phyloP scores from a whole-genome alignment of 164 flowering plant genomes.

The Paratinospora sagittata region DNA sequence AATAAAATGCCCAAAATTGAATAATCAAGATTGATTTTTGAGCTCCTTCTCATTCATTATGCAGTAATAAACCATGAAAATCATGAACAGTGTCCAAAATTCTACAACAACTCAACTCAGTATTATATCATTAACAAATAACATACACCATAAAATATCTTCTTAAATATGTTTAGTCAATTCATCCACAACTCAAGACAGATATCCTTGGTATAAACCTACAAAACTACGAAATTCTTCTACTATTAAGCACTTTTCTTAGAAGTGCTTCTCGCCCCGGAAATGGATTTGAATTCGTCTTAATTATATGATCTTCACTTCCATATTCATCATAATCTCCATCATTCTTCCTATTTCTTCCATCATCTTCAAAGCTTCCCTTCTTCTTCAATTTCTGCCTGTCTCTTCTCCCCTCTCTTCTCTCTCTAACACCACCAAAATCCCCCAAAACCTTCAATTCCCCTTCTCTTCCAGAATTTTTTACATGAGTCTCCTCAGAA shows the following conservation, averaged over 20 bases:
- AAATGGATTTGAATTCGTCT: conserved; percentile 30
- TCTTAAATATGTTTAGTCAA: not conserved
- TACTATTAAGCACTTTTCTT: conserved; percentile 29
- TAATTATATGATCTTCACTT: not conserved
- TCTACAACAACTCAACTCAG: too few species aligned
- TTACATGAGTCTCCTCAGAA: not conserved
- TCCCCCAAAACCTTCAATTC: not conserved
- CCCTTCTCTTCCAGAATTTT: not conserved
- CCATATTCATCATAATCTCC: not conserved
- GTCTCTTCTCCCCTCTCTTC: conserved; percentile 27
- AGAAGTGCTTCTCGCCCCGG: conserved; percentile 61
- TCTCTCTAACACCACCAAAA: conserved; percentile 10
- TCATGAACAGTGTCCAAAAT: not conserved
- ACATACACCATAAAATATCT: not conserved
- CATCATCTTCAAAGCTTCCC: conserved; percentile 5
- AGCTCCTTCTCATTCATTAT: not conserved
- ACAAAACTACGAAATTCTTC: conserved; percentile 12
- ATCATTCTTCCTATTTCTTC: not conserved
- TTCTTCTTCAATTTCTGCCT: conserved; percentile 24
- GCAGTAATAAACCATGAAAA: not conserved
- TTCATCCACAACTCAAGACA: not conserved
- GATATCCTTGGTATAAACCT: not conserved
- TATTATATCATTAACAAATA: too few species aligned
- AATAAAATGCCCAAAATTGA: not conserved
- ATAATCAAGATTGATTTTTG: not conserved